A percentile compares a stretch with the other conserved stretches of the same genome.
Evolutionary conservation across 176 grass and related monocot species (phyloP).

Genomic region (Juncus inflexus): DNA sequence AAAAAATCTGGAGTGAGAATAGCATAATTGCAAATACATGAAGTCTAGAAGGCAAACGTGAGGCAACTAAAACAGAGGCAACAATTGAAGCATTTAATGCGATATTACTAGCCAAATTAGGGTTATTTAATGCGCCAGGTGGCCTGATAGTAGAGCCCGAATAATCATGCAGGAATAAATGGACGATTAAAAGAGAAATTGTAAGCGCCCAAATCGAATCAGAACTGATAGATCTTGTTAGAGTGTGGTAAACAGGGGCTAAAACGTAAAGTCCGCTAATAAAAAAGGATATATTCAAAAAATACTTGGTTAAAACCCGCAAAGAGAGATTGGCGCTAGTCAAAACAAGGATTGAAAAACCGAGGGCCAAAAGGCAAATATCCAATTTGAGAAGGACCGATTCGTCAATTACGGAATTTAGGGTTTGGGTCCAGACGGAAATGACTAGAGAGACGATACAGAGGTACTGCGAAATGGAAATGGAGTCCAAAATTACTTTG

Average conservation of each 20-base stretch:
- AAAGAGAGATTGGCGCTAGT: slow-evolving; percentile 51
- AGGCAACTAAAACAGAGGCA: slow-evolving; percentile 86
- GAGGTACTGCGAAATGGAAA: slow-evolving; percentile 86
- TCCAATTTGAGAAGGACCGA: slow-evolving; percentile 69
- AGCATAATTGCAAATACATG: slow-evolving; percentile 94
- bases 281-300: slow-evolving; percentile 90
- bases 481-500: slow-evolving; percentile 66
- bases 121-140: slow-evolving; percentile 81
- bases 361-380: slow-evolving; percentile 55
- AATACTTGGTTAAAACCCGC: slow-evolving; percentile 51
- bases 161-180: slow-evolving; percentile 94
- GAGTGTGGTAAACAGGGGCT: slow-evolving; percentile 79
- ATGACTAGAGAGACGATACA: slow-evolving; percentile 82
- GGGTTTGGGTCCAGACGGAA: slow-evolving; percentile 63
- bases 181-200: slow-evolving; percentile 74
- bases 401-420: slow-evolving; percentile 69
- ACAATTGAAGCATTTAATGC: slow-evolving; percentile 88
- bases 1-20: slow-evolving; percentile 84
- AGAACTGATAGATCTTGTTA: slow-evolving; percentile 92
- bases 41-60: slow-evolving; percentile 62
- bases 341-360: slow-evolving; percentile 66
- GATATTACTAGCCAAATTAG: slow-evolving; percentile 80
- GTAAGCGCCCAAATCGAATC: slow-evolving; percentile 81
- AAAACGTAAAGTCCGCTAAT: slow-evolving; percentile 80
- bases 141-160: slow-evolving; percentile 87